Conservation (phyloP, 139 green algal genomes). For the Chlamydomonas urium region DNA sequence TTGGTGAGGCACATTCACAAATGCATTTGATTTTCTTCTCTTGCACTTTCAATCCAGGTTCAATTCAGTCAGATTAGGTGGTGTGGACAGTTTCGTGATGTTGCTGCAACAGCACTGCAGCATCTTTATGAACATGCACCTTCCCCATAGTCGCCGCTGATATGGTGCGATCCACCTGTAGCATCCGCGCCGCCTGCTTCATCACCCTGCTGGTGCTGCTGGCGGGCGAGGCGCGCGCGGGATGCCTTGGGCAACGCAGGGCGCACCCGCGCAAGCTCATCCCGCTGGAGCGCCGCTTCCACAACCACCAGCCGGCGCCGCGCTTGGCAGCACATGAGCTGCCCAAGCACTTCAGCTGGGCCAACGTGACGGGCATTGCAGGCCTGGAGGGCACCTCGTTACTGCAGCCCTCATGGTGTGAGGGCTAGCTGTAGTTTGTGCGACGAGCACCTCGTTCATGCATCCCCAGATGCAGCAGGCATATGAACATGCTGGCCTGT, state of each 20-base stretch:
- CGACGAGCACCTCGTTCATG: too few species aligned
- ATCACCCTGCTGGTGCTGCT: not conserved
- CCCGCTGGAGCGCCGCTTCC: not conserved
- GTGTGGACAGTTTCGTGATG: not conserved
- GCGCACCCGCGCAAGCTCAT: conserved; percentile 10
- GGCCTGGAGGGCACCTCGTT: conserved; percentile 14
- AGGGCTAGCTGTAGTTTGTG: too few species aligned
- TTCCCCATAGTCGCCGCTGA: not conserved
- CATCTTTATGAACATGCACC: not conserved
- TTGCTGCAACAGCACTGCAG: not conserved
- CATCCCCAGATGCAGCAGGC: too few species aligned
- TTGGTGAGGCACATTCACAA: too few species aligned
- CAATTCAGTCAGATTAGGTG: too few species aligned
- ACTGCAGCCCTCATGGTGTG: conserved; percentile 16
- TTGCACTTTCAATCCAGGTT: too few species aligned
- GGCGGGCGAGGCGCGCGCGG: not conserved
- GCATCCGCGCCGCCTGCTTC: not conserved
- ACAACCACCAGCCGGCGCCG: not conserved
- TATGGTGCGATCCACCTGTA: not conserved
- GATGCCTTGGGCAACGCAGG: conserved; percentile 10
- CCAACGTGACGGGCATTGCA: conserved; percentile 5
- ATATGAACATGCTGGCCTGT: too few species aligned
- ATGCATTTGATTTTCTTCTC: too few species aligned
- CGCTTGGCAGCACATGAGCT: conserved; percentile 18
- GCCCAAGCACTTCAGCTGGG: conserved; percentile 22